Conservation (phyloP, 1,139 yeast genomes). For the Pneumocystis jirovecii region DNA sequence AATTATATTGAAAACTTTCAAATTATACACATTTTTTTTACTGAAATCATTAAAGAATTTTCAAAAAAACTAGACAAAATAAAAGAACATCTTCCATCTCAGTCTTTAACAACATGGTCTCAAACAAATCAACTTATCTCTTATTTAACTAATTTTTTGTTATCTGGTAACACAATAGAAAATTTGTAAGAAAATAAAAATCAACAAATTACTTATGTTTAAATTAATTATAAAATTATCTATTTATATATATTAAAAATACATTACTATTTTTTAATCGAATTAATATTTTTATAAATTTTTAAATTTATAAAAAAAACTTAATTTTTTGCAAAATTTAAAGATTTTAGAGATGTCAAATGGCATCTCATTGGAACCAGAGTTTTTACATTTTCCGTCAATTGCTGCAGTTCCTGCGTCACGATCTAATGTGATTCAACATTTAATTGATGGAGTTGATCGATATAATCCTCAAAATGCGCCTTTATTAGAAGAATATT, state of each 20-base stretch:
- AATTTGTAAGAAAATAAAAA: not conserved
- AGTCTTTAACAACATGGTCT: not conserved
- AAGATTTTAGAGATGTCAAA: not conserved
- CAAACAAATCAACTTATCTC: not conserved
- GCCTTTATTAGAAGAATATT: constrained; percentile 31
- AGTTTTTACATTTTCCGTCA: not conserved
- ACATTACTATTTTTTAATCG: not conserved
- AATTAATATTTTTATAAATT: not conserved
- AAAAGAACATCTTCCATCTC: not conserved
- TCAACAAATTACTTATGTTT: not conserved
- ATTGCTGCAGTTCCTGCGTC: constrained; percentile 23
- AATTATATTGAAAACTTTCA: not conserved
- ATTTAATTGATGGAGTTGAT: constrained; percentile 28
- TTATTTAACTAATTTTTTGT: not conserved
- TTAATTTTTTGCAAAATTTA: not conserved
- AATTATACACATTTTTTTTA: not conserved
- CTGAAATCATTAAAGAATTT: not conserved
- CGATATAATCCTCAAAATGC: constrained; percentile 34
- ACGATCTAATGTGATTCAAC: constrained; percentile 28
- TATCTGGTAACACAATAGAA: not conserved
- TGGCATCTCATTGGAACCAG: not conserved
- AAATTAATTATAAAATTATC: not conserved
- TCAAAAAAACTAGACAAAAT: not conserved
- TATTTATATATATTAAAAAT: not conserved
- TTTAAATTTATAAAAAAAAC: not conserved